phyloP scores from a whole-genome alignment of 352 stramenopile genomes.

The Globisporangium megalacanthum region DNA sequence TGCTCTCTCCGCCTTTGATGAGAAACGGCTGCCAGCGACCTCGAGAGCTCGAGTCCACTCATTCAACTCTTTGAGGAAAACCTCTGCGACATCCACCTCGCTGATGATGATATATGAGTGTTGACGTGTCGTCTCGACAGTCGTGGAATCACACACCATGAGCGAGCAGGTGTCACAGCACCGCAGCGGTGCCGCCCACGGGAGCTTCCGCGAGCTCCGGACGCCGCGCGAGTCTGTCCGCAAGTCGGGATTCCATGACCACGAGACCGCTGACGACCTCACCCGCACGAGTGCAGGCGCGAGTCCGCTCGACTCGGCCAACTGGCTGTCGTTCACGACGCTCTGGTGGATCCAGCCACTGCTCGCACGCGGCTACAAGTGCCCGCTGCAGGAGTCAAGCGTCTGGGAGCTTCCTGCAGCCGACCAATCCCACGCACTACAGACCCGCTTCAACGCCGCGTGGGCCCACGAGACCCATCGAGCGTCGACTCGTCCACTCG shows the following conservation, averaged over 20 bases:
- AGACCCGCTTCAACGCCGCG: slow-evolving; percentile 35
- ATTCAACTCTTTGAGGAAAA: too few relatives aligned
- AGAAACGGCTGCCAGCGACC: too few relatives aligned
- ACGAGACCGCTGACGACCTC: not conserved
- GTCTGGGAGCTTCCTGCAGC: slow-evolving; percentile 37
- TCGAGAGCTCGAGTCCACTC: too few relatives aligned
- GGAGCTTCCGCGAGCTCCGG: slow-evolving; percentile 13
- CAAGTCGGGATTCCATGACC: not conserved
- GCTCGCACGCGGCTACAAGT: slow-evolving; percentile 24
- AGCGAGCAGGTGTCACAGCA: too few relatives aligned
- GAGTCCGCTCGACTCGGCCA: slow-evolving; percentile 32
- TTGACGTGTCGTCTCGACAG: too few relatives aligned
- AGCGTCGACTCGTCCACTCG: not conserved
- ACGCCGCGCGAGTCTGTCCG: slow-evolving; percentile 14
- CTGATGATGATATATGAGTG: too few relatives aligned
- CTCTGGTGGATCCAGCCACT: slow-evolving; percentile 54
- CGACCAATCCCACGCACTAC: slow-evolving; percentile 36
- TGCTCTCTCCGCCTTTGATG: too few relatives aligned
- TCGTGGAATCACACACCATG: too few relatives aligned
- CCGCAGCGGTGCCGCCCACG: too few relatives aligned
- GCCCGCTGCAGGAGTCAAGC: slow-evolving; percentile 25
- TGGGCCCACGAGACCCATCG: slow-evolving; percentile 22
- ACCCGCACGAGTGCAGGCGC: not conserved
- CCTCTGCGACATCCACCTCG: too few relatives aligned
- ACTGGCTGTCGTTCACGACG: slow-evolving; percentile 36